Percentiles rank a stretch among this genome's conserved stretches.
phyloP scores from a whole-genome alignment of 257 asterid genomes.

The Plantago elongata region DNA sequence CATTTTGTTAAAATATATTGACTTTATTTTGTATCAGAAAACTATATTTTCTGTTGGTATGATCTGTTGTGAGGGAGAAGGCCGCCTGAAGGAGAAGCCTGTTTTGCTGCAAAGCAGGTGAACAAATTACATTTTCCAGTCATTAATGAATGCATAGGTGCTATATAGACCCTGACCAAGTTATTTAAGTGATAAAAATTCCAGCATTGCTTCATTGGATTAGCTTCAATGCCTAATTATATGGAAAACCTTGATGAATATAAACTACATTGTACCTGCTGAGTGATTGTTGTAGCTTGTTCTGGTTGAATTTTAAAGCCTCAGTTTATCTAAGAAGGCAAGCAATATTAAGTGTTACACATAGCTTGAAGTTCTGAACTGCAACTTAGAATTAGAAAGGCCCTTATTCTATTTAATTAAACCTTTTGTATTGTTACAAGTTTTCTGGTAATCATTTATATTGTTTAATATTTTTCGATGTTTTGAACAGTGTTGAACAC shows the following conservation, averaged over 20 bases:
- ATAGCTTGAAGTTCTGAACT: too few species aligned
- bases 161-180: background rate
- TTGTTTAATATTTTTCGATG: slow-evolving; percentile 9
- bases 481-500: slow-evolving; percentile 70
- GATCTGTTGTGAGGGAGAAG: slow-evolving; percentile 98
- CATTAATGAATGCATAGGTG: background rate
- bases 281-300: background rate
- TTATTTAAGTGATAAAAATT: slow-evolving; percentile 2
- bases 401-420: slow-evolving; percentile 4
- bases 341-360: too few species aligned
- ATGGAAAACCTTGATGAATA: slow-evolving; percentile 1
- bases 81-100: slow-evolving; percentile 92
- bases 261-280: background rate
- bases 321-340: too few species aligned
- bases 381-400: too few species aligned
- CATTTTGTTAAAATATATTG: slow-evolving; percentile 13
- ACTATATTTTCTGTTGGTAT: slow-evolving; percentile 89
- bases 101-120: slow-evolving; percentile 92
- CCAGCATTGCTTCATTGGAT: slow-evolving; percentile 4
- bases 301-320: background rate
- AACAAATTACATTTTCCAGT: background rate
- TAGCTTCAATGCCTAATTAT: slow-evolving; percentile 5
- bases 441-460: background rate
- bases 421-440: background rate
- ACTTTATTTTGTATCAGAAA: slow-evolving; percentile 44